Conservation (phyloP, 176 grass and related monocot species). For the Oryza brachyantha region DNA sequence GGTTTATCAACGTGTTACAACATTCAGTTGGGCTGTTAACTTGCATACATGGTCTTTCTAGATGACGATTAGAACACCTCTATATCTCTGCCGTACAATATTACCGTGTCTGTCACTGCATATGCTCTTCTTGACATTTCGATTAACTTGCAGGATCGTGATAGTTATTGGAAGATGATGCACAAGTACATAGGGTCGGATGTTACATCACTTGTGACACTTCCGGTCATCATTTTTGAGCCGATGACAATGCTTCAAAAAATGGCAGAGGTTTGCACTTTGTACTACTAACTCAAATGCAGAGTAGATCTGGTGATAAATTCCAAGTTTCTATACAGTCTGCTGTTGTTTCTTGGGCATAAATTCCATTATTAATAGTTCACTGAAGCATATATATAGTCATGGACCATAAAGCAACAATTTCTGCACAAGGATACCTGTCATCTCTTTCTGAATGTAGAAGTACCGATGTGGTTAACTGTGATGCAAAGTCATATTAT, state of each 20-base stretch:
- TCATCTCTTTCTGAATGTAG: not conserved
- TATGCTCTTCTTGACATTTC: constrained; percentile 22
- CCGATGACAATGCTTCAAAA: constrained; percentile 96
- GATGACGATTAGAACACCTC: not conserved
- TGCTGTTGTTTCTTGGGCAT: not conserved
- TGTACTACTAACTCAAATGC: constrained; percentile 26
- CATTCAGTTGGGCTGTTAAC: not conserved
- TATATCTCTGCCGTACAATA: not conserved
- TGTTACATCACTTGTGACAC: constrained; percentile 98
- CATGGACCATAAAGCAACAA: not conserved
- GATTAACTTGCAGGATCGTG: constrained; percentile 72
- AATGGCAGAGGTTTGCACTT: constrained; percentile 89
- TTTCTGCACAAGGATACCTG: not conserved
- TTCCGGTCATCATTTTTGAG: constrained; percentile 98
- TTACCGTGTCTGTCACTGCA: not conserved
- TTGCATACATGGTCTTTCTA: not conserved
- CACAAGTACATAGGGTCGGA: constrained; percentile 94
- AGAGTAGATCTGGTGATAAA: not conserved
- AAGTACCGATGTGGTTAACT: too few species aligned
- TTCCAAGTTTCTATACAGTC: not conserved
- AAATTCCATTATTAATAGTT: not conserved
- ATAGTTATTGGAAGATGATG: constrained; percentile 99
- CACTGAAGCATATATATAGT: not conserved
- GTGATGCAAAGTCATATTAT: not conserved
- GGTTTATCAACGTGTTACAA: not conserved